Conservation (phyloP, 352 stramenopile species). For the Pythium myriotylum region DNA sequence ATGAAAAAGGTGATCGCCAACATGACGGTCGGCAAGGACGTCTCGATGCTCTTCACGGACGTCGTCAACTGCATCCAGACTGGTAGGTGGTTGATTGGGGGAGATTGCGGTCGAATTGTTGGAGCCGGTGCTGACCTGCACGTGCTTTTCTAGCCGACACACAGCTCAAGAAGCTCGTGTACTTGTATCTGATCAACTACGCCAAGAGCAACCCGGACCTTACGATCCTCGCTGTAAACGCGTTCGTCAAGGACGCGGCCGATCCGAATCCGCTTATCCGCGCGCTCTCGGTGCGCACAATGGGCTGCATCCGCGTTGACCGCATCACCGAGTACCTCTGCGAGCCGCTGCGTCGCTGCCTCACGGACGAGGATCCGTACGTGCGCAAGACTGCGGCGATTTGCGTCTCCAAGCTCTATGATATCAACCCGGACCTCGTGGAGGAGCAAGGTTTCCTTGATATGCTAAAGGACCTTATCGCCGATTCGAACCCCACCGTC, state of each 20-base stretch:
- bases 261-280: slow-evolving; percentile 95
- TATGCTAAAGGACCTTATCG: slow-evolving; percentile 98
- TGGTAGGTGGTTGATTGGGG: slow-evolving; percentile 40
- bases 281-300: slow-evolving; percentile 98
- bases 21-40: slow-evolving; percentile 99
- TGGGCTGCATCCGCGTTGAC: slow-evolving; percentile 99
- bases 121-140: too few species aligned
- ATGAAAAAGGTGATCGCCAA: slow-evolving; percentile 99
- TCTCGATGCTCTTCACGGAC: slow-evolving; percentile 99
- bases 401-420: slow-evolving; percentile 99
- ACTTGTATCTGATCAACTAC: slow-evolving; percentile 99
- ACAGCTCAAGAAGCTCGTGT: slow-evolving; percentile 99
- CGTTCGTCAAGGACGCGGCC: slow-evolving; percentile 94
- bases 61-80: slow-evolving; percentile 99
- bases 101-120: too few species aligned
- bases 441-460: slow-evolving; percentile 96
- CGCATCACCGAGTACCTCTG: slow-evolving; percentile 99
- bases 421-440: slow-evolving; percentile 98
- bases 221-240: slow-evolving; percentile 99
- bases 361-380: slow-evolving; percentile 97
- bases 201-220: slow-evolving; percentile 99
- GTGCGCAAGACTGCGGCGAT: slow-evolving; percentile 99
- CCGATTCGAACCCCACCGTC: slow-evolving; percentile 97
- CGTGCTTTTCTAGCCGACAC: slow-evolving; percentile 83
- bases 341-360: slow-evolving; percentile 94